Evolutionary conservation across 148 eudicot species (phyloP), one percentile per base, ranked within the genome.

Genomic region (Oxyria digyna): DNA sequence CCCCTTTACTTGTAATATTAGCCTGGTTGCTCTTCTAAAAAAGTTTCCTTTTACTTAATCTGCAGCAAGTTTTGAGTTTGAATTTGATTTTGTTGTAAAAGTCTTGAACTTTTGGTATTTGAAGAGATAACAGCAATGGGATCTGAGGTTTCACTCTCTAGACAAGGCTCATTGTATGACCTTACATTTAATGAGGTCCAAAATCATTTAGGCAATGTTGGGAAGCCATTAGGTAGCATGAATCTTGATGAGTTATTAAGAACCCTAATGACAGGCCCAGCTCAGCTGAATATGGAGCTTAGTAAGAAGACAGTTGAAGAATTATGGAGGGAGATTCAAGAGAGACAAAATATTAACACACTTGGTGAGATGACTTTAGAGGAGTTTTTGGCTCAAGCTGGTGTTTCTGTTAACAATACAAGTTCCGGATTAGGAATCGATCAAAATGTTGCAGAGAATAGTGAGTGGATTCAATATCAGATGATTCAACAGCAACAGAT

Each of bases 101-200:
- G 6, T 35, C 6, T 35, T 38, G 7, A 3, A 7, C 8, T 7
- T 38, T 38, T 38, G 74, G 54, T 74, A 18, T 74, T 18, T 49
- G 73, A 37, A 68, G 67, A 35, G 38, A 35, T 2, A 23, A 31
- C 62, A 69, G 78, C 77, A 76, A 87, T 89, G 96, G 96, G 96
- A 82, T 87, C 94, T 89, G 87, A 86, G 67, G 91, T 78, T 23
- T 24, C 52, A 71, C 49, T 94, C 70, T 78, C 80, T n/a, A 74
- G 84, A 29, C 85, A 94, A 67, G 91, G 87, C 31, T 94, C 97
- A 0, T 67, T 94, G 69, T 94, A 94, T 75, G 85, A 82, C 77
- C 97, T 94, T 32, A 94, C 99, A 13, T 79, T 94, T n/a, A 91
- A 94, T 77, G 99, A 94, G 81, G 89, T 94, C 40, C 91, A 94